Evolutionary conservation across 352 stramenopile genomes (phyloP), one percentile per base, ranked within the genome.

Genomic region (Phytophthora macrochlamydospora): DNA sequence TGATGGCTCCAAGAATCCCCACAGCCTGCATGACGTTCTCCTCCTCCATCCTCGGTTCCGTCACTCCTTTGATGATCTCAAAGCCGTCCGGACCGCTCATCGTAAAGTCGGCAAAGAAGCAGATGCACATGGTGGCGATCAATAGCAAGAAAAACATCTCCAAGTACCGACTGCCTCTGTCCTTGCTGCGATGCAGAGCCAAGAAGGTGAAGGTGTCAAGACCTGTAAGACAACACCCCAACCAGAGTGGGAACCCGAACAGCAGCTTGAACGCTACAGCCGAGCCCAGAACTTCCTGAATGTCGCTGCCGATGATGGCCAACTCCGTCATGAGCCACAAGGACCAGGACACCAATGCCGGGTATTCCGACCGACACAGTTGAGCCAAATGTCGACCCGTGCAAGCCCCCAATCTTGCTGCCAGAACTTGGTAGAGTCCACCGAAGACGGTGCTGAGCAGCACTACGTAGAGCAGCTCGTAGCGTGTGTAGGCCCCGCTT

Each of bases 151-250:
- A 97, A 29, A 96, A 76, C 55, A 85, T 56, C 69, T 98, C 92
- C 8, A 98, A 73, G 49, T 93, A 83, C n/a, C 76, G 65, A 13
- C 46, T 65, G 6, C 58, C 67, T 11, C 33, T 54, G 13, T 94
- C 75, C 3, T 88, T 89, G 51, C 78, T 83, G 13, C 76, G 68
- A 46, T 97, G 79, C 4, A 97, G 78, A 40, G 71, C 81, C n/a
- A 98, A 65, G 64, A 98, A 98, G 7, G 89, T 90, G 79, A 98
- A 97, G 7, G 93, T 95, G 46, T 94, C 86, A 0, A 94, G 46
- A 6, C 71, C 78, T 2, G 77, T 82, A 12, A 87, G 37, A 11
- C 95, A 59, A 59, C 90, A 96, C 2, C 90, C 90, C 30, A 82
- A 54, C 85, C 85, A 93, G 0, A 97, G 70, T 4, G 86, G 86